Percentiles rank a stretch among this genome's conserved stretches.
phyloP scores from a whole-genome alignment of 257 asterid genomes.

The Solanum chilense region DNA sequence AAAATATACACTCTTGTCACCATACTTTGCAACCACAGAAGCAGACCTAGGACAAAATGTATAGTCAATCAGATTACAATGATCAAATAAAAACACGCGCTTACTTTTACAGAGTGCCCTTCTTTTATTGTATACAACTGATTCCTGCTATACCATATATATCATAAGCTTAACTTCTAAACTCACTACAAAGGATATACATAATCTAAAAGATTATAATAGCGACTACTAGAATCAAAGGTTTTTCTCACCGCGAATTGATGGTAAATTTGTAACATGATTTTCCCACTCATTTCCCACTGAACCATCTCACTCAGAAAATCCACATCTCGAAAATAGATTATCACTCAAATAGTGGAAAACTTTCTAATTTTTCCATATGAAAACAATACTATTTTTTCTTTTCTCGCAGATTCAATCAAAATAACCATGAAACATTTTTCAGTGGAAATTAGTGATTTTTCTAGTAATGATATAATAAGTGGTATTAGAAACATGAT shows the following conservation, averaged over 20 bases:
- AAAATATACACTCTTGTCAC: conserved; percentile 90
- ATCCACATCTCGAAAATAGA: no score
- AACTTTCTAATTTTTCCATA: not conserved
- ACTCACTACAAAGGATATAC: no score
- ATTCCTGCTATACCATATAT: not conserved
- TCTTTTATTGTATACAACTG: not conserved
- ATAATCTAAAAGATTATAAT: no score
- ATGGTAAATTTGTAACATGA: no score
- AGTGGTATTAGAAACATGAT: not conserved
- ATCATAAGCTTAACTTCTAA: no score
- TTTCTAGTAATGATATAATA: not conserved
- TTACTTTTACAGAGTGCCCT: not conserved
- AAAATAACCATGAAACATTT: no score
- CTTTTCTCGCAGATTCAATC: not conserved
- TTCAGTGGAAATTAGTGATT: no score
- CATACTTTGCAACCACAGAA: conserved; percentile 81
- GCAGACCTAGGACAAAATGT: conserved; percentile 30
- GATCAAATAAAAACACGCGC: not conserved
- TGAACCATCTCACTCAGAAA: no score
- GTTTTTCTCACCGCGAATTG: not conserved
- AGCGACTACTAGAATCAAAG: no score
- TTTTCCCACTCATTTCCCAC: no score
- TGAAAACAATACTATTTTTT: not conserved
- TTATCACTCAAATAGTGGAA: no score
- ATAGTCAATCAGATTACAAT: not conserved